phyloP scores from a whole-genome alignment of 192 early-diverging fungal genomes.

The Mortierella alpina region DNA sequence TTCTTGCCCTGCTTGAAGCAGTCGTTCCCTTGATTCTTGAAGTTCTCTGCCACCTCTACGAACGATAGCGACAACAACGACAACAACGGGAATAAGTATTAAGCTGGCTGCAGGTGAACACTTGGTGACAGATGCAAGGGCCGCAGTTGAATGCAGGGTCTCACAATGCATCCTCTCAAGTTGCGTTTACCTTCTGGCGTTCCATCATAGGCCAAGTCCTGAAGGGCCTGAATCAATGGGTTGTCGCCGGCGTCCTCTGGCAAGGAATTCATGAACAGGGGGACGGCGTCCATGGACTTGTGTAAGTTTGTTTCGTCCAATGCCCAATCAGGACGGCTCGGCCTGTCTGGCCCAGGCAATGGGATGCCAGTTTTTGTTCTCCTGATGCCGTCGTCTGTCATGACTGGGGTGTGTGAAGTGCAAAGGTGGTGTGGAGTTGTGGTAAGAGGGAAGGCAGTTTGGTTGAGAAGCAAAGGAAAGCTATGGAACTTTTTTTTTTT shows the following conservation, averaged over 20 bases:
- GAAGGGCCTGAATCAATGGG: slow-evolving; percentile 81
- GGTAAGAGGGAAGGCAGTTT: not conserved
- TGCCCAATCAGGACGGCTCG: slow-evolving; percentile 43
- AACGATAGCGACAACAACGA: not conserved
- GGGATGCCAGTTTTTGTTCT: slow-evolving; percentile 43
- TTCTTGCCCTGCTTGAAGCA: slow-evolving; percentile 77
- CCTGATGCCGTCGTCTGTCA: slow-evolving; percentile 42
- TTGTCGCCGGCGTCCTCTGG: slow-evolving; percentile 78
- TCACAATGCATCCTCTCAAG: not conserved
- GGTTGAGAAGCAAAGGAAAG: not conserved
- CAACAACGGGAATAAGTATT: not conserved
- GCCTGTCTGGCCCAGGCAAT: slow-evolving; percentile 52
- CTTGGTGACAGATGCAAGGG: not conserved
- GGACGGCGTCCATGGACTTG: slow-evolving; percentile 77
- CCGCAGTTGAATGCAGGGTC: not conserved
- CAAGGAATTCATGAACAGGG: slow-evolving; percentile 92
- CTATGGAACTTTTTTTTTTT: not conserved
- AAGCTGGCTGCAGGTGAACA: not conserved
- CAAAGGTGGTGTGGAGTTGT: not conserved
- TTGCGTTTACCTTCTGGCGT: slow-evolving; percentile 81
- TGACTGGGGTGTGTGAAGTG: slow-evolving; percentile 2
- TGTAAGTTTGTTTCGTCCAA: slow-evolving; percentile 64
- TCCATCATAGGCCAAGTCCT: slow-evolving; percentile 90
- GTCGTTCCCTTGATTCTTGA: slow-evolving; percentile 97
- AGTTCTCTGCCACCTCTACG: slow-evolving; percentile 84